These are phyloP conservation scores for Dactylellina sp. DNA, from an alignment of 2,329 filamentous ascomycete species.

Conservation along the genomic window DNA sequence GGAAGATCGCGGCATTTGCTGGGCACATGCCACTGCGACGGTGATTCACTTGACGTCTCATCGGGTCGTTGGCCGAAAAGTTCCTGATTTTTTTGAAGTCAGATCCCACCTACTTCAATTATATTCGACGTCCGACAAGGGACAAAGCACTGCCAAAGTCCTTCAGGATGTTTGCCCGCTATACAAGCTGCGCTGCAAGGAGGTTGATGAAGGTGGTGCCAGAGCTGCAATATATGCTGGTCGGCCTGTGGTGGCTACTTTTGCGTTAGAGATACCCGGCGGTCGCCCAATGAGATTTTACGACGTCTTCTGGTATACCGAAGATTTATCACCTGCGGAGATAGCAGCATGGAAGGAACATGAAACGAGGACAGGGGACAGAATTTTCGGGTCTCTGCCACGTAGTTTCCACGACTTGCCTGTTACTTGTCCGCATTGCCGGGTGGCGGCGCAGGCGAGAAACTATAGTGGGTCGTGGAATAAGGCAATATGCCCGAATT, in stretches of 20 bases:
- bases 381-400: neutral
- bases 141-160: neutral
- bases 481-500: neutral
- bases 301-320: neutral
- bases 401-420: slow-evolving; percentile 5
- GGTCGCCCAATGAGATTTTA: neutral
- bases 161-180: neutral
- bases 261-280: neutral
- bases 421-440: neutral
- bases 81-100: neutral
- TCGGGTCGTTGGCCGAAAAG: neutral
- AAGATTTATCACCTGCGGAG: neutral
- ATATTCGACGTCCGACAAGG: neutral
- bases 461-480: slow-evolving; percentile 4
- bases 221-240: slow-evolving; percentile 1
- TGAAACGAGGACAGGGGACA: neutral
- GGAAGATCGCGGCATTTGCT: neutral
- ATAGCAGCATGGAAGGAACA: neutral
- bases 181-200: neutral
- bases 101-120: slow-evolving; percentile 3
- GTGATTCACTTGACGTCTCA: slow-evolving; percentile 1
- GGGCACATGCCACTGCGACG: neutral
- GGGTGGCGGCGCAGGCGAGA: neutral
- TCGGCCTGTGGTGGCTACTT: neutral
- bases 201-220: neutral